phyloP scores from a whole-genome alignment of 75 land plant species.

The Gnetum montanum region DNA sequence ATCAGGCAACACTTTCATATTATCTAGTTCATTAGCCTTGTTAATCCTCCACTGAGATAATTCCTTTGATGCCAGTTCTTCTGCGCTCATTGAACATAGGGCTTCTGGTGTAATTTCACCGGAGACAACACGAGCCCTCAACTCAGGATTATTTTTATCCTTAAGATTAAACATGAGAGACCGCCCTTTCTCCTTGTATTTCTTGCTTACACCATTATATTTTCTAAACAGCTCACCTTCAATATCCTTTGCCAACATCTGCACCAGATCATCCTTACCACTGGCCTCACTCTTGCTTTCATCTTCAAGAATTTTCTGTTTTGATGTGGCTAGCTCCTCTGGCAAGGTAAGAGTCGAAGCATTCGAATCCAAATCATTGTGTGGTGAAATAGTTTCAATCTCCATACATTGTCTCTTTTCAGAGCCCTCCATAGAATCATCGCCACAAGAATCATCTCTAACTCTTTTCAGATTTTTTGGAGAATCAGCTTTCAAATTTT shows the following conservation, averaged over 20 bases:
- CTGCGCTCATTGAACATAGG: conserved; percentile 82
- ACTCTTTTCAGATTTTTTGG: too few species aligned
- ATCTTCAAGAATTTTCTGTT: conserved; percentile 24
- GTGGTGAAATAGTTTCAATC: conserved; percentile 15
- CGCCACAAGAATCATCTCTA: too few species aligned
- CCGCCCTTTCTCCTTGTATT: conserved; percentile 93
- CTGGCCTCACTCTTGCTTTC: conserved; percentile 6
- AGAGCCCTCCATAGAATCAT: conserved; percentile 18
- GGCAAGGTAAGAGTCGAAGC: too few species aligned
- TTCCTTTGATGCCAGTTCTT: conserved; percentile 96
- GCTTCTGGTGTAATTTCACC: conserved; percentile 79
- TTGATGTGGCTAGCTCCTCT: conserved; percentile 1
- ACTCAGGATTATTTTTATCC: conserved; percentile 89
- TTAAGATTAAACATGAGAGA: conserved; percentile 91
- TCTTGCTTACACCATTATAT: conserved; percentile 85
- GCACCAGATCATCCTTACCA: conserved; percentile 18
- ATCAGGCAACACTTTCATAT: conserved; percentile 89
- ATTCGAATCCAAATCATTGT: neutral
- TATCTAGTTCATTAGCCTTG: conserved; percentile 92
- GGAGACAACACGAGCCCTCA: conserved; percentile 75
- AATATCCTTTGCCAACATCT: conserved; percentile 48
- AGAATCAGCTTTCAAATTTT: conserved; percentile 1
- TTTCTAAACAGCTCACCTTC: conserved; percentile 77
- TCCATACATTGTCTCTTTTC: conserved; percentile 8
- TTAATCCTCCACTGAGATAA: conserved; percentile 93